Evolutionary conservation across 169 alveolate genomes (phyloP).

Genomic region (Plasmodium reichenowi): DNA sequence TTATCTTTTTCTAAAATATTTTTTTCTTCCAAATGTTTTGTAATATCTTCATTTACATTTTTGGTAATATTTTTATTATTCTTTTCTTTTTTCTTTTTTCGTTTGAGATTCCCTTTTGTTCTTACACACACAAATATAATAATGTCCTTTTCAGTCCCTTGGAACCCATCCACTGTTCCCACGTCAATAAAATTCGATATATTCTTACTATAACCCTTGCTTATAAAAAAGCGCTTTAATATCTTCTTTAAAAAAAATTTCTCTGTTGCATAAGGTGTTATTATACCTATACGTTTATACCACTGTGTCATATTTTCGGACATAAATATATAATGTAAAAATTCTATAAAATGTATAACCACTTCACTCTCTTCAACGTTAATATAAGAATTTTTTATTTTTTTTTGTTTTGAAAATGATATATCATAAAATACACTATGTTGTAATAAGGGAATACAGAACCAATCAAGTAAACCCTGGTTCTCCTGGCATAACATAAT

Average conservation of each 20-base stretch:
- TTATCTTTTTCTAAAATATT: background rate
- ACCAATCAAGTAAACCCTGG: constrained; percentile 75
- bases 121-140: constrained; percentile 94
- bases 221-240: constrained; percentile 58
- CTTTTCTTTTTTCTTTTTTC: constrained; percentile 27
- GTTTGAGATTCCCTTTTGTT: constrained; percentile 82
- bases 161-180: constrained; percentile 98
- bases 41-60: background rate
- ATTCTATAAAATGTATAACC: constrained; percentile 74
- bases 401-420: constrained; percentile 39
- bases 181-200: constrained; percentile 90
- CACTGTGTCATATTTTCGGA: constrained; percentile 63
- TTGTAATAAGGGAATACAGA: constrained; percentile 80
- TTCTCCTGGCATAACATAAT: constrained; percentile 43
- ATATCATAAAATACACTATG: constrained; percentile 77
- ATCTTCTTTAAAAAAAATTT: constrained; percentile 76
- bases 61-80: background rate
- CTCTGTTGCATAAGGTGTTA: constrained; percentile 85
- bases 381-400: constrained; percentile 73
- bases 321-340: constrained; percentile 77
- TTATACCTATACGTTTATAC: constrained; percentile 82
- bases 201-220: constrained; percentile 29
- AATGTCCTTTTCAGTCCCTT: constrained; percentile 98
- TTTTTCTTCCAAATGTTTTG: background rate
- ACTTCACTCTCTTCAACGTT: constrained; percentile 68